Percentiles rank a stretch among this genome's conserved stretches.
Conservation (phyloP, 805 yeast species). For the Starmerella scarabaei region DNA sequence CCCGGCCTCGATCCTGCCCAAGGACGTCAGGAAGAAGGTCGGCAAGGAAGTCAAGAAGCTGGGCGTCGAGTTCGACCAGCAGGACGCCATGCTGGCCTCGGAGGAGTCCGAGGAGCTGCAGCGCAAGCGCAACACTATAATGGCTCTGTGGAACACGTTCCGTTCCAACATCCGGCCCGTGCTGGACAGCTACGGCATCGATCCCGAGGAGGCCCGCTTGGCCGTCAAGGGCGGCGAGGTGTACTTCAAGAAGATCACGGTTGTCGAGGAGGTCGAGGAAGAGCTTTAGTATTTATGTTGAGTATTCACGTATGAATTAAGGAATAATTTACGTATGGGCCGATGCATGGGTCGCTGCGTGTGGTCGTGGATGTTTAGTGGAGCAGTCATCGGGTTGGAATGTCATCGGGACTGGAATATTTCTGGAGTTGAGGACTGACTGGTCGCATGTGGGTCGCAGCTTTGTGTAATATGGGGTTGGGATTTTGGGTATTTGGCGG, state of each 20-base stretch:
- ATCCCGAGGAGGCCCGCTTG: constrained; percentile 18
- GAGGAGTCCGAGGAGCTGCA: constrained; percentile 84
- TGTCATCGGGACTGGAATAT: too few species aligned
- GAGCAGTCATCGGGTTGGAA: too few species aligned
- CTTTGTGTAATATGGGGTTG: too few species aligned
- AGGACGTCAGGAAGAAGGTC: constrained; percentile 76
- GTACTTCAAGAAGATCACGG: constrained; percentile 36
- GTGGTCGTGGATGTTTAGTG: too few species aligned
- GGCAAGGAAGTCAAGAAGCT: constrained; percentile 79
- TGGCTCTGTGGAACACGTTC: constrained; percentile 78
- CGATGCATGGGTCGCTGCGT: too few species aligned
- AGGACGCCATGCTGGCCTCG: constrained; percentile 90
- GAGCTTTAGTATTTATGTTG: constrained; percentile 21
- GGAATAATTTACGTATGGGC: not conserved
- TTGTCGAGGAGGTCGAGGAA: constrained; percentile 40
- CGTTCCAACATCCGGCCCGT: constrained; percentile 41
- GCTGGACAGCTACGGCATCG: constrained; percentile 26
- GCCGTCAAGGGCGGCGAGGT: constrained; percentile 20
- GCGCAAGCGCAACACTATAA: constrained; percentile 63
- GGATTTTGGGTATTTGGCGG: too few species aligned
- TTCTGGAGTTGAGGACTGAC: too few species aligned
- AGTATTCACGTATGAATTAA: not conserved
- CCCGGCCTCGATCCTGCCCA: constrained; percentile 63
- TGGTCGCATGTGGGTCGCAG: too few species aligned
- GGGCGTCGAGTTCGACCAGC: constrained; percentile 85